Base-by-base conservation (phyloP, 768 basidiomycete genomes). In the Filobasidium floriforme region DNA sequence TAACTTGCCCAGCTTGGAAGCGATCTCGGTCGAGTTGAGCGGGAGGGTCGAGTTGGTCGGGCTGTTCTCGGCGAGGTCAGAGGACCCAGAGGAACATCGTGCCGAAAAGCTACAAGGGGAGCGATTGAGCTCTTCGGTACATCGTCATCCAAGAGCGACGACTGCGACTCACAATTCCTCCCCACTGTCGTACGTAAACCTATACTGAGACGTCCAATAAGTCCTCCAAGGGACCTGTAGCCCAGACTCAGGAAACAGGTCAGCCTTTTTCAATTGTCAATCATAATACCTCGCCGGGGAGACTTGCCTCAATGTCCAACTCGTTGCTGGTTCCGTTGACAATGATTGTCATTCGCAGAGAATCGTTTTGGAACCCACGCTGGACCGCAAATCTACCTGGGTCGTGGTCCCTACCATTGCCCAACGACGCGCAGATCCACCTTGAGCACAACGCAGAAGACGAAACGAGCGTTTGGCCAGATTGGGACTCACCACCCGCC, bases 341-440 rank as follows among this genome's bases (percentile, higher is more conserved):
- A 28, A 57, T 15, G 1, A 57, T 15, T 5, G 24, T 57, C 54
- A 57, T 26, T n/a, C 29, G 32, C 14, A 71, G n/a, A 24, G 60
- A 63, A 54, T 71, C 65, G 51, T 69, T 63, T 15, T 29, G 55
- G 37, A 62, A 46, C 32, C 62, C 52, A n/a, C 54, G 44, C 3
- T 68, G 63, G 10, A 41, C n/a, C 1, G 70, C 66, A 55, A 71
- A 71, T 4, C 41, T 14, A 24, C 70, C 70, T n/a, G 65, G 51
- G 1, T 59, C 29, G 18, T 63, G 29, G 9, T 41, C 61, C 46
- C 46, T 49, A 22, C 22, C 46, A 49, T 18, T 5, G 5, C 46
- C 46, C 5, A 49, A 3, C 46, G 12, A 4, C 32, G 32, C 32
- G 32, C 32, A 37, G 32, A 37, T 37, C 32, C 32, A 37, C n/a